These are phyloP conservation scores for Ammopiptanthus mongolicus DNA, from an alignment of 306 rosid species.

Conservation along the genomic window DNA sequence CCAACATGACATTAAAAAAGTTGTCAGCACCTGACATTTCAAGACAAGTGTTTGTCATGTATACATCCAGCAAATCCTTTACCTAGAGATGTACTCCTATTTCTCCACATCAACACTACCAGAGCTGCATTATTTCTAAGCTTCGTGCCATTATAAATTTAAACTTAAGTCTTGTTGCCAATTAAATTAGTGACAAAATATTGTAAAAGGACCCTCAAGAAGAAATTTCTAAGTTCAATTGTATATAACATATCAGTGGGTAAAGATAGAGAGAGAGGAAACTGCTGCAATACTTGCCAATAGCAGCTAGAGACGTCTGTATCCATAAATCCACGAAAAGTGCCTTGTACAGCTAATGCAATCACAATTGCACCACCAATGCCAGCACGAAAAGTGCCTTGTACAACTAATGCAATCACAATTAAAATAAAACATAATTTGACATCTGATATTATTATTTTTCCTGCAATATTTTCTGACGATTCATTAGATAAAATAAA, in stretches of 20 bases:
- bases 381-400: too few species aligned
- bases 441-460: too few species aligned
- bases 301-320: constrained; percentile 83
- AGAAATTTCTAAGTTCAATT: background rate
- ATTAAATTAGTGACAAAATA: constrained; percentile 9
- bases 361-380: constrained; percentile 77
- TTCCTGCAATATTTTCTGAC: too few species aligned
- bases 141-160: background rate
- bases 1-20: constrained; percentile 69
- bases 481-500: too few species aligned
- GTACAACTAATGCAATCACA: too few species aligned
- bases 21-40: constrained; percentile 66
- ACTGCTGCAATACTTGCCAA: constrained; percentile 56
- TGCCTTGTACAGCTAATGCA: constrained; percentile 95
- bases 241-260: background rate
- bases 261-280: constrained; percentile 8
- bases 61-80: background rate
- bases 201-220: background rate
- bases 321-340: constrained; percentile 90
- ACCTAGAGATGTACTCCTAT: constrained; percentile 1
- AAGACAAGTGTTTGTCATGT: constrained; percentile 22
- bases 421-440: too few species aligned
- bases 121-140: constrained; percentile 12
- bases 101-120: constrained; percentile 4
- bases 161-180: background rate